Base-by-base conservation (phyloP, 148 eudicot genomes). In the Gaultheria prostrata region DNA sequence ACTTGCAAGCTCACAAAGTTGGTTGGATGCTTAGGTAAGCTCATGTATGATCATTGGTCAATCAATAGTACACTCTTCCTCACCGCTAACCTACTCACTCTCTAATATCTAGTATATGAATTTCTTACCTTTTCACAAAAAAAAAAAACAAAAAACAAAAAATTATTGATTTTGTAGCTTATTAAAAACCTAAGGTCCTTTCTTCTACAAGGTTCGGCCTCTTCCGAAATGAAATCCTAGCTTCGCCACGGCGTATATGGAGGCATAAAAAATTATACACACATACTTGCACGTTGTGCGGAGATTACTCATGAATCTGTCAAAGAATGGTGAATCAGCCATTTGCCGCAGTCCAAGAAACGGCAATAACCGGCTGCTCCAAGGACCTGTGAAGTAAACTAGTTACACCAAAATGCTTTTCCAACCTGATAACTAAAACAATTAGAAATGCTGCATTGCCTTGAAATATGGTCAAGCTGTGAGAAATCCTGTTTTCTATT, bases 271-370 rank as follows among this genome's bases (percentile, higher is more conserved):
- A 59, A 81, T 39, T 20, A 30, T 50, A 15, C 35, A 53, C 54
- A 73, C 87, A 69, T 86, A 94, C 98, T 93, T 96, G 97, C 98
- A 96, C 1, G 89, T 80, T 86, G 92, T 78, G 48, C 98, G 95
- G 80, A 96, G 89, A 69, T 89, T 87, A 78, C 85, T 80, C 95
- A 94, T 88, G 88, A 96, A 84, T 49, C 83, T 88, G 80, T 82
- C 86, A 28, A 94, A 92, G 81, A 89, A 80, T 14, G 98, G 90
- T 8, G 91, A 77, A 51, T 96, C 98, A 26, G 90, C 90, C 98
- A 92, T 93, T 69, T 50, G 67, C 32, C n/a, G 84, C 77, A 21
- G n/a, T 32, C 71, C 6, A 3, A 17, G n/a, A 53, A 51, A 45
- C 50, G 67, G 13, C 32, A 18, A 9, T 28, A 14, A 82, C 49